Evolutionary conservation across 2,329 filamentous ascomycete genomes (phyloP), one percentile per base, ranked within the genome.

Genomic region (Thielaviopsis musarum): DNA sequence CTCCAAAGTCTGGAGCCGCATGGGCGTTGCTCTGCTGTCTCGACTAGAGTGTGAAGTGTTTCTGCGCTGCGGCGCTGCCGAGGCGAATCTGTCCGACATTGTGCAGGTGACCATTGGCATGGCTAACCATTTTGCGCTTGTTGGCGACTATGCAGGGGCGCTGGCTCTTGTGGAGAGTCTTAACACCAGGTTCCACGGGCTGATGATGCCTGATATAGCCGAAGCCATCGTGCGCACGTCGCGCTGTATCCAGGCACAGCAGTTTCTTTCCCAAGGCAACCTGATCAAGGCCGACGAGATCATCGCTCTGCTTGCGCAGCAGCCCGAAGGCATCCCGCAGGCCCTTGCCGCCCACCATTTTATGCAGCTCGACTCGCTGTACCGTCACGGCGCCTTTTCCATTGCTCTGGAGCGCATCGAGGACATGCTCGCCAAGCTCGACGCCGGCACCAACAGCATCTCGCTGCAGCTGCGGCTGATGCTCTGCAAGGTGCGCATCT

Each of bases 241-340:
- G 17, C 45, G 19, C 7, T 49, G 17, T 6, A 49, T 49, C 45
- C 45, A 21, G 1, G 45, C 45, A 2, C 45, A 49, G 7, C 45
- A 21, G 45, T 4, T 19, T 9, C n/a, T 49, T 3, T 15, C 19
- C 71, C 73, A 85, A 5, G 78, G 81, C 9, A 79, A 83, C 60
- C 77, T 74, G 54, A 91, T 91, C 1, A 77, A 76, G 34, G 94
- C 90, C 66, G 79, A 83, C 22, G 78, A 86, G 56, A 88, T 86
- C 0, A 80, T 74, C 3, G 62, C 65, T 17, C 67, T 49, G 17
- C n/a, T 52, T 4, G 52, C 24, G 13, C 76, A 74, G 60, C 66
- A 67, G 5, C 76, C 77, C 59, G 74, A 80, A 30, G 64, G 78
- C 1, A 77, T 80, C 56, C 74, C 77, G 0, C 78, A 81, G 57